These are phyloP conservation scores for Penicillium fuscoglaucum DNA, from an alignment of 2,329 filamentous ascomycete species.

Conservation along the genomic window DNA sequence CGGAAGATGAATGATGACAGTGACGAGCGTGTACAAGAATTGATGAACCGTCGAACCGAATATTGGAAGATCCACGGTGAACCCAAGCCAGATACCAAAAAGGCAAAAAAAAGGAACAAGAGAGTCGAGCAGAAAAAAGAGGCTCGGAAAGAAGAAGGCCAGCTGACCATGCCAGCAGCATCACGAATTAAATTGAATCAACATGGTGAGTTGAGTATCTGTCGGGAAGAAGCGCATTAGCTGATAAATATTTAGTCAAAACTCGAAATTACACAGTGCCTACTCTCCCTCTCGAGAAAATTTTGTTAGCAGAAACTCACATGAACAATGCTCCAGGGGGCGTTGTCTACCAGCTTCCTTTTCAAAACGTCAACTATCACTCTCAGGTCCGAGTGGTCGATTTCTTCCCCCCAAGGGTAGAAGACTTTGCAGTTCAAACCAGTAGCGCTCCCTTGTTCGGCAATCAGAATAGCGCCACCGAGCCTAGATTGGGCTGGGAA, in stretches of 20 bases:
- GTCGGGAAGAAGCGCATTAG: background rate
- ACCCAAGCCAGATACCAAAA: constrained; percentile 41
- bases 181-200: constrained; percentile 41
- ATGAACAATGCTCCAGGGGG: constrained; percentile 49
- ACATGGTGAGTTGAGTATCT: constrained; percentile 41
- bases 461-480: constrained; percentile 2
- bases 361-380: constrained; percentile 71
- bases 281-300: constrained; percentile 46
- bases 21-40: constrained; percentile 53
- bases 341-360: constrained; percentile 60
- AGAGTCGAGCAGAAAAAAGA: constrained; percentile 35
- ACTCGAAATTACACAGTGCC: constrained; percentile 47
- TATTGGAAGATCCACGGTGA: constrained; percentile 59
- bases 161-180: constrained; percentile 23
- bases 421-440: constrained; percentile 65
- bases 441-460: constrained; percentile 49
- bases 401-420: constrained; percentile 69
- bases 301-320: constrained; percentile 51
- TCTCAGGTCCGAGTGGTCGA: constrained; percentile 75
- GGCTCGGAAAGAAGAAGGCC: constrained; percentile 33
- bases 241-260: constrained; percentile 43
- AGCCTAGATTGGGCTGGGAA: constrained; percentile 60
- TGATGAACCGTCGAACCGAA: constrained; percentile 63
- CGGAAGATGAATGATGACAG: constrained; percentile 52
- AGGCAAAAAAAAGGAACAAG: constrained; percentile 32